These are phyloP conservation scores for Pascua sp. DNA, from an alignment of 1,284 basidiomycete genomes.

Conservation along the genomic window DNA sequence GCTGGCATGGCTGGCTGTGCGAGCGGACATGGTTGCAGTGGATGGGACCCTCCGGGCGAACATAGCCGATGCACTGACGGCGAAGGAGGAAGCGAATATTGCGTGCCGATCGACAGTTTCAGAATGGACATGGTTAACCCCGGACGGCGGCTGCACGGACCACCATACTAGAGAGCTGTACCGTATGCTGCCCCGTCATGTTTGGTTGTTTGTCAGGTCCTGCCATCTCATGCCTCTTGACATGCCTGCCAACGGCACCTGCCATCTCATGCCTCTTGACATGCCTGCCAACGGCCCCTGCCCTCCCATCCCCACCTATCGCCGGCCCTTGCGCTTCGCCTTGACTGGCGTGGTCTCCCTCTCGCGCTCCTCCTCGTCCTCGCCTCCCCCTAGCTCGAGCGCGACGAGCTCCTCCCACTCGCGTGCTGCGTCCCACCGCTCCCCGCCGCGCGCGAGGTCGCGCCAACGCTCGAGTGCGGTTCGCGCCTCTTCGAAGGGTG, in stretches of 20 bases:
- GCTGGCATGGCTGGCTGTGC: no score
- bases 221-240: neutral
- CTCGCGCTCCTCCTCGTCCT: slow-evolving; percentile 26
- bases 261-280: neutral
- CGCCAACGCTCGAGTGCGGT: slow-evolving; percentile 39
- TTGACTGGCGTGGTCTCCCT: slow-evolving; percentile 1
- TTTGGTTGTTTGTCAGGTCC: slow-evolving; percentile 5
- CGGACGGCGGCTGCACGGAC: no score
- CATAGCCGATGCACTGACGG: neutral
- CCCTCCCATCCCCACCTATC: neutral
- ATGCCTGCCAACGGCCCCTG: neutral
- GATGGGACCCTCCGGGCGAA: neutral
- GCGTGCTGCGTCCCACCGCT: slow-evolving; percentile 28
- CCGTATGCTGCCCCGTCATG: no score
- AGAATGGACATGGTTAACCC: no score
- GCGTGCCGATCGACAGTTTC: neutral
- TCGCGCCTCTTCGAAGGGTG: slow-evolving; percentile 39
- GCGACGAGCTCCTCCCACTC: slow-evolving; percentile 45
- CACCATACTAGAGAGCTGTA: no score
- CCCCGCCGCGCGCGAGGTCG: slow-evolving; percentile 34
- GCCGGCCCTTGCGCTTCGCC: neutral
- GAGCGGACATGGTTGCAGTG: neutral
- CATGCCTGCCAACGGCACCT: neutral
- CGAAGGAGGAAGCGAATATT: neutral
- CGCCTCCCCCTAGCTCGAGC: slow-evolving; percentile 30